These are phyloP conservation scores for Pythium brachiatum DNA, from an alignment of 352 stramenopile genomes.

Conservation along the genomic window DNA sequence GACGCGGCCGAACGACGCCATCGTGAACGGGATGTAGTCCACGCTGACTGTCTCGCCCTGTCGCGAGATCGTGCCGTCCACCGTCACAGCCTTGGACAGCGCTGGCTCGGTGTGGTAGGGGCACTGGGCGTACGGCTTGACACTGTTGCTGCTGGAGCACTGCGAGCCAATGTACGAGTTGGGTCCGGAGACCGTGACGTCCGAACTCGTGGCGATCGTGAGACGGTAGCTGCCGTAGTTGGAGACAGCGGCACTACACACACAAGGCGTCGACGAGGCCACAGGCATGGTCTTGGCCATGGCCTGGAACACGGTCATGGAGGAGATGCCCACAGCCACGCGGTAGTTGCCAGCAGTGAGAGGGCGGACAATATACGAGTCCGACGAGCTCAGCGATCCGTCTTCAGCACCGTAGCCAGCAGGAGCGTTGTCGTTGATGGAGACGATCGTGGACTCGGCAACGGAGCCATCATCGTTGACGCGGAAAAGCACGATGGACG, in stretches of 20 bases:
- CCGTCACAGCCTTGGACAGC: slow-evolving; percentile 27
- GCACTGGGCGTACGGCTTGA: slow-evolving; percentile 41
- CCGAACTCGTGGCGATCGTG: slow-evolving; percentile 40
- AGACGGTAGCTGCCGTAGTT: slow-evolving; percentile 72
- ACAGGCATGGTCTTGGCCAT: slow-evolving; percentile 40
- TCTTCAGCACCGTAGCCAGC: slow-evolving; percentile 40
- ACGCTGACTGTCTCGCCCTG: slow-evolving; percentile 39
- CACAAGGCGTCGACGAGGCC: slow-evolving; percentile 31
- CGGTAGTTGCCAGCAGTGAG: slow-evolving; percentile 49
- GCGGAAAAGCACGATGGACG: slow-evolving; percentile 54
- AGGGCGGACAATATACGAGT: slow-evolving; percentile 51
- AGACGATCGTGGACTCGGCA: slow-evolving; percentile 24
- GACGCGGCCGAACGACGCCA: slow-evolving; percentile 48
- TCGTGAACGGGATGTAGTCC: slow-evolving; percentile 56
- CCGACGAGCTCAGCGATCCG: slow-evolving; percentile 47
- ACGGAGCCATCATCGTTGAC: slow-evolving; percentile 25
- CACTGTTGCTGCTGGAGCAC: slow-evolving; percentile 29
- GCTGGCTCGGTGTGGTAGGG: slow-evolving; percentile 54
- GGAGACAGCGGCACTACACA: slow-evolving; percentile 47
- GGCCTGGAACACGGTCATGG: slow-evolving; percentile 44
- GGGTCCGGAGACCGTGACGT: slow-evolving; percentile 31
- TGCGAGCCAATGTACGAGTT: slow-evolving; percentile 67
- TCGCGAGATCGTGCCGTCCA: slow-evolving; percentile 63
- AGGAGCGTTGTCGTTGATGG: slow-evolving; percentile 48
- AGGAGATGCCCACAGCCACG: slow-evolving; percentile 51